These are phyloP conservation scores for Nicotiana noctiflora DNA, from an alignment of 257 asterid genomes.

Conservation along the genomic window DNA sequence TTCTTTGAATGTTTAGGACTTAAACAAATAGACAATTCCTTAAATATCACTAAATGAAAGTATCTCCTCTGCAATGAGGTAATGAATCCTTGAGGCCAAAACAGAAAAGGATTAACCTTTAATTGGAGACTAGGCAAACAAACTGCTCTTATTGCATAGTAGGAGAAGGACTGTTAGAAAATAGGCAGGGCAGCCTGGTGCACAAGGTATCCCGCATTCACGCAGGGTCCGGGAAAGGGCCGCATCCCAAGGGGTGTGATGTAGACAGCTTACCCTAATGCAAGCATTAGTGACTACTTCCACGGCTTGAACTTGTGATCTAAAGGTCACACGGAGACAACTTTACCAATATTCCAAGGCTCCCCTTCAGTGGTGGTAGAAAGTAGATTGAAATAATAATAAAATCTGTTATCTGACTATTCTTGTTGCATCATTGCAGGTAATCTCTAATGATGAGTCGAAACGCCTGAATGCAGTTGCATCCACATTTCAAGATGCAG, in stretches of 20 bases:
- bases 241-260: too few relatives aligned
- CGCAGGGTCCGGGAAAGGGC: too few relatives aligned
- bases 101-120: background rate
- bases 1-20: background rate
- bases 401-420: background rate
- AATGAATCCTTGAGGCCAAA: background rate
- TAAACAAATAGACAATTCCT: too few relatives aligned
- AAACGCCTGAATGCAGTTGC: conserved; percentile 71
- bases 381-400: background rate
- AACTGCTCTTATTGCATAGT: background rate
- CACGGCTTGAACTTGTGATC: too few relatives aligned
- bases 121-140: background rate
- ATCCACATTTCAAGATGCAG: conserved; percentile 61
- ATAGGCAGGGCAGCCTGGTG: background rate
- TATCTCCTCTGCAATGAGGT: background rate
- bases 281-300: too few relatives aligned
- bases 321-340: too few relatives aligned
- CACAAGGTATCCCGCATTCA: too few relatives aligned
- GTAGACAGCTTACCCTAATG: too few relatives aligned
- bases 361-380: background rate
- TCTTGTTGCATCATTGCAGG: conserved; percentile 28
- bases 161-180: background rate
- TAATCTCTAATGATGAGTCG: conserved; percentile 65
- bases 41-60: background rate
- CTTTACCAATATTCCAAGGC: too few relatives aligned